A percentile compares a stretch with the other conserved stretches of the same genome.
Evolutionary conservation across 768 basidiomycete genomes (phyloP).

Genomic region (Tricholoma sp.): DNA sequence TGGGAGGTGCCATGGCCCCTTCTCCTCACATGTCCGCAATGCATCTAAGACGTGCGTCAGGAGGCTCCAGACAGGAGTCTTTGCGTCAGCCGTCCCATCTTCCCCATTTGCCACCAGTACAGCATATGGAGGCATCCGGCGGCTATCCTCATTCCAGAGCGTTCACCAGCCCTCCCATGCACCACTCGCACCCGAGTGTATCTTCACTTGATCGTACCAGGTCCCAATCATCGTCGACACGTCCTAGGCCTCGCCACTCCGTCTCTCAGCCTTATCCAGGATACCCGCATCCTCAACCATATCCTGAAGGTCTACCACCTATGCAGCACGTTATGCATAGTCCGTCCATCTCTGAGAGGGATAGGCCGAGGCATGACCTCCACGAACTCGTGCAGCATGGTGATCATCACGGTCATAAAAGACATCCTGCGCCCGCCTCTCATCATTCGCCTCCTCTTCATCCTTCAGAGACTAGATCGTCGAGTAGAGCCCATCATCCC

Average conservation of each 20-base stretch:
- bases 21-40: conserved; percentile 35
- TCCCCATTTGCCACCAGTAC: conserved; percentile 41
- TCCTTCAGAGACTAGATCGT: conserved; percentile 29
- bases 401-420: conserved; percentile 26
- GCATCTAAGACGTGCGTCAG: conserved; percentile 34
- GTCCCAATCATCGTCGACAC: conserved; percentile 43
- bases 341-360: conserved; percentile 43
- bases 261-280: conserved; percentile 32
- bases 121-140: conserved; percentile 28
- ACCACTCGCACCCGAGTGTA: conserved; percentile 33
- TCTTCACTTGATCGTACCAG: conserved; percentile 40
- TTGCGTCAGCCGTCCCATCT: conserved; percentile 46
- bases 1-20: conserved; percentile 32
- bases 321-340: conserved; percentile 45
- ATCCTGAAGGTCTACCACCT: conserved; percentile 40
- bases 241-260: conserved; percentile 43
- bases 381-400: conserved; percentile 34
- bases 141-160: conserved; percentile 29
- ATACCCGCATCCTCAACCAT: conserved; percentile 38
- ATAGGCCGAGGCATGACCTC: conserved; percentile 42
- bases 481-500: conserved; percentile 52
- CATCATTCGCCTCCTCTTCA: conserved; percentile 33
- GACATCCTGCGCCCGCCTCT: conserved; percentile 24
- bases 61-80: conserved; percentile 32
- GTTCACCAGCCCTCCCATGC: conserved; percentile 36